These are phyloP conservation scores for Hypoxylon sp. DNA, from an alignment of 2,329 filamentous ascomycete genomes.

Conservation along the genomic window DNA sequence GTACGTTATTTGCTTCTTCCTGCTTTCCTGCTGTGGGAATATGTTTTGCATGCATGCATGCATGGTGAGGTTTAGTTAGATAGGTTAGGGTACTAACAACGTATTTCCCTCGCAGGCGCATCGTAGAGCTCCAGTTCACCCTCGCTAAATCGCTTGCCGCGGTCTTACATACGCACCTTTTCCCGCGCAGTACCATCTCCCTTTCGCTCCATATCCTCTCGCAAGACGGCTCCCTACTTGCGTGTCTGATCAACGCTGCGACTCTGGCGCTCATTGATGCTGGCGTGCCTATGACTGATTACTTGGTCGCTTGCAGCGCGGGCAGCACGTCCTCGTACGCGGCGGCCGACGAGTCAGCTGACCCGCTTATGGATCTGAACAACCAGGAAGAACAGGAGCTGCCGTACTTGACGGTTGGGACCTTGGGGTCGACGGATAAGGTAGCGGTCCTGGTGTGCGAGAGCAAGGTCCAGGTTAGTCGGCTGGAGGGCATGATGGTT, in stretches of 20 bases:
- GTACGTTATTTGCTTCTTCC: constrained; percentile 63
- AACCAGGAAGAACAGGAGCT: constrained; percentile 87
- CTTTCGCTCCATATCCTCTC: constrained; percentile 89
- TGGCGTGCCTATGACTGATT: constrained; percentile 94
- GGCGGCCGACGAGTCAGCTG: constrained; percentile 76
- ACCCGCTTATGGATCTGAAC: constrained; percentile 86
- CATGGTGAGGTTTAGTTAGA: not conserved
- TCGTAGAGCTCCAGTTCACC: constrained; percentile 84
- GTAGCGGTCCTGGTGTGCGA: constrained; percentile 88
- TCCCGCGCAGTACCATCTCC: constrained; percentile 87
- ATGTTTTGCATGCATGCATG: too few species aligned
- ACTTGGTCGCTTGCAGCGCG: constrained; percentile 89
- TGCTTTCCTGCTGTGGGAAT: constrained; percentile 7
- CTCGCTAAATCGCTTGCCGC: constrained; percentile 83
- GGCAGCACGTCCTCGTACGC: constrained; percentile 81
- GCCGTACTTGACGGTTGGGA: constrained; percentile 89
- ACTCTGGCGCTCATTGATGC: constrained; percentile 95
- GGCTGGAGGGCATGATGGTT: constrained; percentile 92
- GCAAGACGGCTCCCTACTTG: constrained; percentile 90
- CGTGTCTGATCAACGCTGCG: constrained; percentile 89
- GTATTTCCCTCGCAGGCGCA: constrained; percentile 70
- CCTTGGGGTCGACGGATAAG: constrained; percentile 79
- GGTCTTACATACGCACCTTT: constrained; percentile 87
- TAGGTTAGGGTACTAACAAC: not conserved
- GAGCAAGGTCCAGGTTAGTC: constrained; percentile 84